phyloP scores from a whole-genome alignment of 441 rosid species.

The Populus hybrid region DNA sequence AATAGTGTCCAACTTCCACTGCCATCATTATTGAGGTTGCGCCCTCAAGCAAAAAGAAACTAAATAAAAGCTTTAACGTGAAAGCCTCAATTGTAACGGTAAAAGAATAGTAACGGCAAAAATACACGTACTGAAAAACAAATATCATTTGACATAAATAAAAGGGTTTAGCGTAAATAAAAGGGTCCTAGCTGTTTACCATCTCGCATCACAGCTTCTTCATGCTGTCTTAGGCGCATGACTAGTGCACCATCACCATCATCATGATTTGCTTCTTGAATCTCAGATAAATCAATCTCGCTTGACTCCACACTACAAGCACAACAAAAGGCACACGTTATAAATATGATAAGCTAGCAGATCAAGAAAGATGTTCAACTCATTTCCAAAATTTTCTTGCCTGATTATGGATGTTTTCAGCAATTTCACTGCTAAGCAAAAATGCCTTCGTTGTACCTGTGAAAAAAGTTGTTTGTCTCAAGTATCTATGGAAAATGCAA shows the following conservation, averaged over 20 bases:
- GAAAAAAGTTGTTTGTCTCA: neutral
- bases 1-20: neutral
- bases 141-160: neutral
- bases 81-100: neutral
- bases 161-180: neutral
- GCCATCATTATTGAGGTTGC: no score
- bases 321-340: slow-evolving; percentile 10
- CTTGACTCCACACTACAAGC: slow-evolving; percentile 86
- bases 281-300: slow-evolving; percentile 92
- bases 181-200: slow-evolving; percentile 36
- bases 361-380: neutral
- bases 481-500: slow-evolving; percentile 10
- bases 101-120: neutral
- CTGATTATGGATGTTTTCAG: slow-evolving; percentile 92
- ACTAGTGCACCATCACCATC: slow-evolving; percentile 53
- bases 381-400: slow-evolving; percentile 30
- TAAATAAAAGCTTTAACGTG: neutral
- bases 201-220: slow-evolving; percentile 63
- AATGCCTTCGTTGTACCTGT: slow-evolving; percentile 87
- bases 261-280: slow-evolving; percentile 60
- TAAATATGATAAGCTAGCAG: neutral
- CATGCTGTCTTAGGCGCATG: slow-evolving; percentile 86
- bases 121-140: neutral
- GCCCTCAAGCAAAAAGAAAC: no score
- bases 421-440: slow-evolving; percentile 73